Conservation (phyloP, 129 eudicot species). For the Scalesia atractyloides region DNA sequence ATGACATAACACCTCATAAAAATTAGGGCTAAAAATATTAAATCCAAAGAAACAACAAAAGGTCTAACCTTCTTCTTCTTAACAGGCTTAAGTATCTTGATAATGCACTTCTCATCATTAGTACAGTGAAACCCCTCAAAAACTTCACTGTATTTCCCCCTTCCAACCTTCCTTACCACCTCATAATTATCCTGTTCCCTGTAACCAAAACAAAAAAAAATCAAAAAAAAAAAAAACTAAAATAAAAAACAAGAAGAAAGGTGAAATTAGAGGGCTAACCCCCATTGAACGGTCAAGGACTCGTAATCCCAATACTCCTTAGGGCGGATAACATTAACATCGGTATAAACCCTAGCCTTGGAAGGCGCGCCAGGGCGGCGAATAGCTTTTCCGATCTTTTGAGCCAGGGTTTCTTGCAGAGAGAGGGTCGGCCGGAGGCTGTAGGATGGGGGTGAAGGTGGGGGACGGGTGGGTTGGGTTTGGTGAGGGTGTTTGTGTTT, state of each 20-base stretch:
- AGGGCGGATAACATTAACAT: slow-evolving; percentile 79
- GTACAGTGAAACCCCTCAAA: slow-evolving; percentile 84
- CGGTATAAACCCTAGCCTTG: slow-evolving; percentile 88
- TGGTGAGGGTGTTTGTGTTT: slow-evolving; percentile 27
- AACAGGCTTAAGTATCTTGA: slow-evolving; percentile 94
- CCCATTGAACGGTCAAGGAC: slow-evolving; percentile 94
- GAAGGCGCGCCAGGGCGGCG: slow-evolving; percentile 99
- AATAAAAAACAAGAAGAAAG: background rate
- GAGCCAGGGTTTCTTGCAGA: slow-evolving; percentile 78
- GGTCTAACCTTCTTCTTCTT: slow-evolving; percentile 89
- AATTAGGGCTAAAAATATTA: no score
- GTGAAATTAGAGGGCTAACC: slow-evolving; percentile 38
- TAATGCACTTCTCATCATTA: slow-evolving; percentile 81
- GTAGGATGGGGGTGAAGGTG: slow-evolving; percentile 14
- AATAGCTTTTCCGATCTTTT: slow-evolving; percentile 86
- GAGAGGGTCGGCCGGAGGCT: slow-evolving; percentile 44
- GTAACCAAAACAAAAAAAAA: slow-evolving; percentile 5
- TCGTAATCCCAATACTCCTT: slow-evolving; percentile 99
- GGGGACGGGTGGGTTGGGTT: slow-evolving; percentile 26
- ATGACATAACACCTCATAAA: background rate
- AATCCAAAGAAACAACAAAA: background rate
- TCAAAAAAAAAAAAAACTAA: background rate
- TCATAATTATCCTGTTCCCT: slow-evolving; percentile 97
- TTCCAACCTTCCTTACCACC: slow-evolving; percentile 97
- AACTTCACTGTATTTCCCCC: slow-evolving; percentile 97